phyloP scores from a whole-genome alignment of 345 rosid species.

The Hibiscus syriacus region DNA sequence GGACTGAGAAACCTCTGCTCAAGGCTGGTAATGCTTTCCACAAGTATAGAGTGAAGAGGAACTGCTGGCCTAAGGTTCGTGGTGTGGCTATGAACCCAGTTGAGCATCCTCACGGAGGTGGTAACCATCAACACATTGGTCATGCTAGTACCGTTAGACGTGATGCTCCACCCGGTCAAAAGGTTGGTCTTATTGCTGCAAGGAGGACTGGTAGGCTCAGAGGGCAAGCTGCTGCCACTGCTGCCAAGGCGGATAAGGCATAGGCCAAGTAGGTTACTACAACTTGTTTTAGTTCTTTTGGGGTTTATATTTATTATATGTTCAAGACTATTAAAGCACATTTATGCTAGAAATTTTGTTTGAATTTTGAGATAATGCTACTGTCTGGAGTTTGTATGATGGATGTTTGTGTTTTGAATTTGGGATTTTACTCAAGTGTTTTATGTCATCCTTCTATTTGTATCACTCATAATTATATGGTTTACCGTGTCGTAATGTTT shows the following conservation, averaged over 20 bases:
- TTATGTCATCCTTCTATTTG: neutral
- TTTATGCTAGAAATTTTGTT: slow-evolving; percentile 10
- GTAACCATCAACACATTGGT: slow-evolving; percentile 82
- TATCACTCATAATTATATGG: too few relatives aligned
- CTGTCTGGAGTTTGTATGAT: neutral
- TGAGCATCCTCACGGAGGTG: slow-evolving; percentile 85
- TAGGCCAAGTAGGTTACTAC: neutral
- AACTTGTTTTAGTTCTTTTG: neutral
- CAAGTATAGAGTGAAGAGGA: slow-evolving; percentile 65
- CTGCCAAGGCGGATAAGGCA: slow-evolving; percentile 53
- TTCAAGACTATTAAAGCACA: neutral
- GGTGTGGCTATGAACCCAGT: slow-evolving; percentile 87
- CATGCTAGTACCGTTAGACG: slow-evolving; percentile 67
- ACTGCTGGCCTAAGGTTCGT: slow-evolving; percentile 81
- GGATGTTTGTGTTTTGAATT: neutral
- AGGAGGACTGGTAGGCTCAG: slow-evolving; percentile 71
- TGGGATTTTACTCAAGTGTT: neutral
- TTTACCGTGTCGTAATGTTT: too few relatives aligned
- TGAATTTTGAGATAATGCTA: neutral
- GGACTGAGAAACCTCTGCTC: slow-evolving; percentile 64
- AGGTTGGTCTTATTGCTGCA: slow-evolving; percentile 77
- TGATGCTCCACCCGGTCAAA: slow-evolving; percentile 69
- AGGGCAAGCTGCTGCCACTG: slow-evolving; percentile 69
- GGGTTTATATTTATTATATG: neutral
- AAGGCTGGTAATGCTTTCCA: slow-evolving; percentile 77